A percentile compares a stretch with the other conserved stretches of the same genome.
phyloP scores from a whole-genome alignment of 2,329 filamentous ascomycete genomes.

The Fusarium torreyae region DNA sequence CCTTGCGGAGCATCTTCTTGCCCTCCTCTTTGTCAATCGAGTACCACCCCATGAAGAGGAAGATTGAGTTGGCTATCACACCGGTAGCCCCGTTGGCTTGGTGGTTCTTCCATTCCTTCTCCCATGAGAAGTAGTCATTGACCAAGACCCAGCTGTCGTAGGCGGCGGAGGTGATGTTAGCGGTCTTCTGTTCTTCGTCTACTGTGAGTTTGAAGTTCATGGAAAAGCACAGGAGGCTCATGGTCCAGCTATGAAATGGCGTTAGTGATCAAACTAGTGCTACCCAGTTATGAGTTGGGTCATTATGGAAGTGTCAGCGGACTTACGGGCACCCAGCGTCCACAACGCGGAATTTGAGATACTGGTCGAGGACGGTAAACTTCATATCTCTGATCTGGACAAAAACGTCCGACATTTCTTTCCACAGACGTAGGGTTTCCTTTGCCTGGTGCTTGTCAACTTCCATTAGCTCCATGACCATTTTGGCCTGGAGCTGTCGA shows the following conservation, averaged over 20 bases:
- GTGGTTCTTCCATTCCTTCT: conserved; percentile 2
- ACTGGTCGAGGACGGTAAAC: not conserved
- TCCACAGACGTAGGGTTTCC: not conserved
- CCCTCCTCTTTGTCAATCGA: not conserved
- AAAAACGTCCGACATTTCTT: not conserved
- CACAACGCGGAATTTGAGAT: not conserved
- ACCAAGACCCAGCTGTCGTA: not conserved
- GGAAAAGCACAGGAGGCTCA: not conserved
- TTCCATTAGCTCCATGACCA: conserved; percentile 6
- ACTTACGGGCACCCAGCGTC: conserved; percentile 1
- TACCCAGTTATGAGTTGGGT: too few species aligned
- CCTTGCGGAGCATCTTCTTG: not conserved
- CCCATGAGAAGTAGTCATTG: conserved; percentile 2
- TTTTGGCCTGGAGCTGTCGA: not conserved
- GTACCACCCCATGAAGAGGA: not conserved
- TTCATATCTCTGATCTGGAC: conserved; percentile 2
- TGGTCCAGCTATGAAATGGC: not conserved
- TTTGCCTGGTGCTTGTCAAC: conserved; percentile 1
- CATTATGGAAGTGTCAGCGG: too few species aligned
- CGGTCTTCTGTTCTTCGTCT: not conserved
- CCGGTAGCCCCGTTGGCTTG: not conserved
- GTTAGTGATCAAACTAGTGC: too few species aligned
- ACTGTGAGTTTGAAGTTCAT: not conserved
- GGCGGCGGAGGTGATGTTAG: not conserved
- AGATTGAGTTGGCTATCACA: not conserved